A percentile compares a stretch with the other conserved stretches of the same genome.
phyloP scores from a whole-genome alignment of 768 basidiomycete species.

The Cyathus striatus region DNA sequence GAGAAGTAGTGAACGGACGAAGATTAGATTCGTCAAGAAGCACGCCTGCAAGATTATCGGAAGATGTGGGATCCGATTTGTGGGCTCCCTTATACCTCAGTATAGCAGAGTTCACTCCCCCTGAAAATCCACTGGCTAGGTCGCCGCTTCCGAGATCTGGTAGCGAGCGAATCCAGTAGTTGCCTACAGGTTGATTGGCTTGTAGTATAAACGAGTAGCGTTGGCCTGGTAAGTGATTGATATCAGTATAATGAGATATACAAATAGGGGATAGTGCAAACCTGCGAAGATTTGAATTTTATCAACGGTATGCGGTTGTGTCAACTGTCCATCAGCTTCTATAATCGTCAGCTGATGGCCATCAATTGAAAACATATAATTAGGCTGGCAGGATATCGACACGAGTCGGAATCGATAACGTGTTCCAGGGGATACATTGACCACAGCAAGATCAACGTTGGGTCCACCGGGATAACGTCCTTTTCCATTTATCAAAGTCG shows the following conservation, averaged over 20 bases:
- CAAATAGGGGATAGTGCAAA: background rate
- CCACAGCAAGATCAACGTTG: slow-evolving; percentile 20
- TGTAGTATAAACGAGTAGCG: slow-evolving; percentile 32
- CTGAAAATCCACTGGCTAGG: slow-evolving; percentile 15
- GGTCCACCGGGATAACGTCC: slow-evolving; percentile 31
- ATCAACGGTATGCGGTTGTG: slow-evolving; percentile 31
- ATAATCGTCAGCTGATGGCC: slow-evolving; percentile 40
- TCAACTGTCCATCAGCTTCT: slow-evolving; percentile 38
- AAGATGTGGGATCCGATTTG: slow-evolving; percentile 19
- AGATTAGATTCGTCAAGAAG: slow-evolving; percentile 7
- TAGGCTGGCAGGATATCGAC: slow-evolving; percentile 21
- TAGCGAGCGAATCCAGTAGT: slow-evolving; percentile 37
- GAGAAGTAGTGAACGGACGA: slow-evolving; percentile 11
- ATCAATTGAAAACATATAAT: slow-evolving; percentile 40
- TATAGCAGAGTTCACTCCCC: slow-evolving; percentile 31
- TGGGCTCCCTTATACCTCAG: slow-evolving; percentile 31
- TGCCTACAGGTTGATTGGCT: slow-evolving; percentile 34
- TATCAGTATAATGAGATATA: background rate
- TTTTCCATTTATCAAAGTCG: slow-evolving; percentile 32
- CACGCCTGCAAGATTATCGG: background rate
- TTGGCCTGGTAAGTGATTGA: slow-evolving; percentile 16
- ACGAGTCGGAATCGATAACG: slow-evolving; percentile 24
- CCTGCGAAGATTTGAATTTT: slow-evolving; percentile 37
- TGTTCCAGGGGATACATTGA: slow-evolving; percentile 24
- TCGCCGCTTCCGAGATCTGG: slow-evolving; percentile 11